Evolutionary conservation across 164 flowering plant species (phyloP).

Genomic region (Magnolia officinalis): DNA sequence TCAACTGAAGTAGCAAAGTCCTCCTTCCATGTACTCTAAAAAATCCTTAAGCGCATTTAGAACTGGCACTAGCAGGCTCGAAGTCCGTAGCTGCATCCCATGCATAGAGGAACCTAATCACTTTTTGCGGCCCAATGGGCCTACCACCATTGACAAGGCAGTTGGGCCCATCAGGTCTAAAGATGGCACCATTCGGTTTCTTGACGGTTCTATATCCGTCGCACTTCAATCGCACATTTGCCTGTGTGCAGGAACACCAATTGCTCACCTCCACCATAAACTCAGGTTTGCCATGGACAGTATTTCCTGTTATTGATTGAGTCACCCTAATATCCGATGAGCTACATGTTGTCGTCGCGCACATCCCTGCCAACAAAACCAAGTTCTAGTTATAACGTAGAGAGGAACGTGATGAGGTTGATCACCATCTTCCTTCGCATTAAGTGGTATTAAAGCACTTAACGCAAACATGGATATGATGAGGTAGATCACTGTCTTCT

Average conservation of each 20-base stretch:
- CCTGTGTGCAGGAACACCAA: slow-evolving; percentile 3
- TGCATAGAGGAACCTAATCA: slow-evolving; percentile 2
- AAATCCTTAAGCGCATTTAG: too few species aligned
- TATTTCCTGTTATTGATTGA: neutral
- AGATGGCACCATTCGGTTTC: neutral
- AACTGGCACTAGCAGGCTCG: too few species aligned
- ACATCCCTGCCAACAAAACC: too few species aligned
- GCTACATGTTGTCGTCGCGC: neutral
- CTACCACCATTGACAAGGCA: slow-evolving; percentile 3
- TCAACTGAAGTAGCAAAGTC: too few species aligned
- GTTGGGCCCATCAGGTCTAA: neutral
- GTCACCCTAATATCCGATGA: neutral
- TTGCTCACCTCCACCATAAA: slow-evolving; percentile 4
- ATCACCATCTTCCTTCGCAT: too few species aligned
- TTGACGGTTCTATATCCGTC: slow-evolving; percentile 1
- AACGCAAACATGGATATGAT: too few species aligned
- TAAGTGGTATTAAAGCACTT: too few species aligned
- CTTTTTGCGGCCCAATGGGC: neutral
- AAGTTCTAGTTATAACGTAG: too few species aligned
- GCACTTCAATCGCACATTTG: slow-evolving; percentile 2
- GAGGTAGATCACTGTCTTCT: too few species aligned
- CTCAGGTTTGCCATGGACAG: neutral
- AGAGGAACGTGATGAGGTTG: too few species aligned
- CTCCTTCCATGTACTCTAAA: too few species aligned
- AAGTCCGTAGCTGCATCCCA: neutral